Evolutionary conservation across 768 basidiomycete species (phyloP).

Genomic region (Suillus variegatus): DNA sequence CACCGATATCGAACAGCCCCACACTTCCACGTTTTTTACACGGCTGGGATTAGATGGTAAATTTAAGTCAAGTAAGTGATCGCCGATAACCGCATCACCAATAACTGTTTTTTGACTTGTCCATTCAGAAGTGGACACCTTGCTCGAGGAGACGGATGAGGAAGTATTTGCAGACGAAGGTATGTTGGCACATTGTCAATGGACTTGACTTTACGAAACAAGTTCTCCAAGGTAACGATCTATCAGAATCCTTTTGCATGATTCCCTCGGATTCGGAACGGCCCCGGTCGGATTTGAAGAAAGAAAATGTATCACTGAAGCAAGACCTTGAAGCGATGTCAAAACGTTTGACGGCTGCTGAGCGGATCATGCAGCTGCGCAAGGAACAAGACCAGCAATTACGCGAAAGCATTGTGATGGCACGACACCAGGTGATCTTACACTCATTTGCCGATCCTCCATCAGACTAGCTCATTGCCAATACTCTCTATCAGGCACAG

Average conservation of each 20-base stretch:
- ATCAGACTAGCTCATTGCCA: conserved; percentile 7
- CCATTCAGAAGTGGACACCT: conserved; percentile 18
- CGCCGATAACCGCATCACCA: neutral
- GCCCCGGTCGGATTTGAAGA: conserved; percentile 50
- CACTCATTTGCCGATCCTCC: neutral
- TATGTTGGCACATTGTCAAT: conserved; percentile 26
- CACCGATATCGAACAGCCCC: conserved; percentile 66
- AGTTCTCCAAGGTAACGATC: conserved; percentile 53
- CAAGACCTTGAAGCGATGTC: conserved; percentile 58
- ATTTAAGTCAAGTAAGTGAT: conserved; percentile 23
- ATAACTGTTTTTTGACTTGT: neutral
- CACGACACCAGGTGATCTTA: conserved; percentile 59
- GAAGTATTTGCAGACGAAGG: conserved; percentile 67
- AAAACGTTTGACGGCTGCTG: conserved; percentile 58
- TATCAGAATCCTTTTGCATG: conserved; percentile 80
- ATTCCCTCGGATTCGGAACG: conserved; percentile 64
- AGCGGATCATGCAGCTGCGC: conserved; percentile 64
- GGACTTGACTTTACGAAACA: conserved; percentile 1
- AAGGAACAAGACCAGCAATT: conserved; percentile 80
- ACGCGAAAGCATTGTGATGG: conserved; percentile 78
- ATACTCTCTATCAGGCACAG: conserved; percentile 57
- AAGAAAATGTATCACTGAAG: conserved; percentile 68
- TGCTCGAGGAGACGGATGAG: conserved; percentile 55
- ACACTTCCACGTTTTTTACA: conserved; percentile 57
- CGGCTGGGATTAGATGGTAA: conserved; percentile 31